Base-by-base conservation (phyloP, 2,329 filamentous ascomycete species). In the Zymoseptoria crescenta region DNA sequence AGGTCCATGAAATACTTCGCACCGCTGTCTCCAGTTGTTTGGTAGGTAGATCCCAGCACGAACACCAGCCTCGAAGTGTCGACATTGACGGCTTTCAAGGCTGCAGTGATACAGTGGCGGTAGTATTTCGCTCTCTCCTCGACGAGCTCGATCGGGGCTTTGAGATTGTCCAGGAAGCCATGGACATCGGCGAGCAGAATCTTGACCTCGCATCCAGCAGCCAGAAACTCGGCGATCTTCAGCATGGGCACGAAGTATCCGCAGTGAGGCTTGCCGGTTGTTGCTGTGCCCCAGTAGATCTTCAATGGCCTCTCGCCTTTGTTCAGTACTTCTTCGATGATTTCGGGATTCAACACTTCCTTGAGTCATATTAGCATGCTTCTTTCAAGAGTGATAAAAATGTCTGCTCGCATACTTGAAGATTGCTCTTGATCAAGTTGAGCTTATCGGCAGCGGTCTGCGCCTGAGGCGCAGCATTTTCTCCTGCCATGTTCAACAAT, bases 221-320 rank as follows among this genome's bases (percentile, higher is more conserved):
- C 82, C 35, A 96, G 84, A 69, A 96, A 85, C 73, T 96, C 87
- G 48, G 91, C 91, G 63, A 96, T 88, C 76, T 96, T 96, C 71
- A 96, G 84, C 67, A 88, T 87, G 5, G 91, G 87, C 8, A 94
- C 88, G 63, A 96, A 89, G 81, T 96, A 96, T 67, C 90, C 92
- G 72, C 85, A 89, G 74, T 96, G 92, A 57, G 91, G 91, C 61
- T 87, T 82, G n/a, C 91, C 91, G 0, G 91, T 95, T 16, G 90
- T 91, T 19, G 89, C 89, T 48, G 88, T 93, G 49, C 88, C 89
- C 90, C 89, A 95, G 84, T 96, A 96, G 74, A 95, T 84, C 72
- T 86, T 87, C 55, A 89, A 81, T 56, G 85, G 83, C 52, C 87
- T 82, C 56, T 89, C 86, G 72, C 89, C 81, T 60, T 84, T 84